These are phyloP conservation scores for Sphaerulina populicola DNA, from an alignment of 2,329 filamentous ascomycete genomes.

Conservation along the genomic window DNA sequence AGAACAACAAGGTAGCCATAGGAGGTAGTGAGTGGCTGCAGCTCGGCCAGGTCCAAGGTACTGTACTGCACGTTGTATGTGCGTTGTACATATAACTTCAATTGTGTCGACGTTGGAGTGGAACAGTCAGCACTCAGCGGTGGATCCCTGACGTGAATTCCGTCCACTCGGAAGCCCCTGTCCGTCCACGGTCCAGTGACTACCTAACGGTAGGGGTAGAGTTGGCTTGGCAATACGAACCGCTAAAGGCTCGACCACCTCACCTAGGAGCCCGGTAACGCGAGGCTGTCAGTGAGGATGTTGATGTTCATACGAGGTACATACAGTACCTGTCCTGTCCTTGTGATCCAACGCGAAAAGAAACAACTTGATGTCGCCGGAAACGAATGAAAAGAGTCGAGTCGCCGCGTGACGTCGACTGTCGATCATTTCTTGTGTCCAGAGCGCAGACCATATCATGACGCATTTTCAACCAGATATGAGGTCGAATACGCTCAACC, in stretches of 20 bases:
- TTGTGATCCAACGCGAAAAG: too few species aligned
- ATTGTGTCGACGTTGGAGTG: too few species aligned
- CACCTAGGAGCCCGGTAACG: too few species aligned
- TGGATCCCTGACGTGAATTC: constrained; percentile 7
- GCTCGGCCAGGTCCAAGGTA: not conserved
- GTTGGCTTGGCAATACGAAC: too few species aligned
- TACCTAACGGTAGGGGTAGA: not conserved
- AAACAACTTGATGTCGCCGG: not conserved
- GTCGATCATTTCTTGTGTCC: not conserved
- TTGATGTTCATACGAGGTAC: not conserved
- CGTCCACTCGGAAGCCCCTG: not conserved
- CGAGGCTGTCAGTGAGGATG: not conserved
- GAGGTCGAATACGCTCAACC: too few species aligned
- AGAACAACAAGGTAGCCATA: not conserved
- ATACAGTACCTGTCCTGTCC: too few species aligned
- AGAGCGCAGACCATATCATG: too few species aligned
- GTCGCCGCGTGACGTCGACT: constrained; percentile 6
- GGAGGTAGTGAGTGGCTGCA: not conserved
- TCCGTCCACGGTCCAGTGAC: not conserved
- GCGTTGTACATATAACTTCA: too few species aligned
- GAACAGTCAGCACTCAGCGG: constrained; percentile 2
- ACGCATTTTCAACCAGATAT: too few species aligned
- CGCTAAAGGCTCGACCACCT: too few species aligned
- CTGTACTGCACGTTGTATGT: not conserved
- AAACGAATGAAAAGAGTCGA: too few species aligned